Evolutionary conservation across 305 asterid genomes (phyloP).

Genomic region (Fraxinus xanthoxyloides): DNA sequence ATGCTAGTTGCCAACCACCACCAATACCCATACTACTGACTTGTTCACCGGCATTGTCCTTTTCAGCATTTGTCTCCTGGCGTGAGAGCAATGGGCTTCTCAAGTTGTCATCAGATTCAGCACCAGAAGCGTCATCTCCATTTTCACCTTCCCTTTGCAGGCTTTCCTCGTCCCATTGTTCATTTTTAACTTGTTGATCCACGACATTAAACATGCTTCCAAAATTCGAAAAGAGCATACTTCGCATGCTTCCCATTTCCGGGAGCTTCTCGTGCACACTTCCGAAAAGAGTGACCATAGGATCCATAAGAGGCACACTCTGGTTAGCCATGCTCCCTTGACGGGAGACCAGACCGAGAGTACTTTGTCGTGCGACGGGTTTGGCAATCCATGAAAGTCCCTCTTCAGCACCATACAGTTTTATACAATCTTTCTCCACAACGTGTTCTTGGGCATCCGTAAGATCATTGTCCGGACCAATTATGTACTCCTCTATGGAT

Average conservation of each 20-base stretch:
- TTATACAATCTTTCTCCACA: constrained; percentile 55
- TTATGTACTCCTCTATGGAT: constrained; percentile 76
- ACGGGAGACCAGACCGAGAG: constrained; percentile 63
- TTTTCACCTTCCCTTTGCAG: constrained; percentile 40
- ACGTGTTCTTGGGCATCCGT: constrained; percentile 50
- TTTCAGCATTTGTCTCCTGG: constrained; percentile 50
- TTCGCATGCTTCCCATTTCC: constrained; percentile 71
- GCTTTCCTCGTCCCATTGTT: constrained; percentile 79
- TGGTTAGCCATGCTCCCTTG: constrained; percentile 66
- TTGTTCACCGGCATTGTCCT: constrained; percentile 54
- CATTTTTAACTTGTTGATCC: constrained; percentile 43
- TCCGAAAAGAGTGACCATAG: constrained; percentile 80
- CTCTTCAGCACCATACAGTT: constrained; percentile 82
- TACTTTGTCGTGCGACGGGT: constrained; percentile 70
- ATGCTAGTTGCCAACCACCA: constrained; percentile 97
- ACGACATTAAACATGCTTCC: constrained; percentile 73
- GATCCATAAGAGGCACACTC: constrained; percentile 60
- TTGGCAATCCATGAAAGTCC: constrained; percentile 92
- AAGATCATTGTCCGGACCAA: constrained; percentile 65
- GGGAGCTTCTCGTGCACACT: constrained; percentile 82
- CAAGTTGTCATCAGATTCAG: constrained; percentile 69
- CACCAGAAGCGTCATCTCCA: constrained; percentile 48
- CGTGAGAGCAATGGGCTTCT: constrained; percentile 78
- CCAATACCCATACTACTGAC: constrained; percentile 73
- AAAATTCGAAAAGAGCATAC: constrained; percentile 70